Percentiles rank a stretch among this genome's conserved stretches.
Conservation (phyloP, 495 filamentous ascomycete species). For the Penicillium paradoxum region DNA sequence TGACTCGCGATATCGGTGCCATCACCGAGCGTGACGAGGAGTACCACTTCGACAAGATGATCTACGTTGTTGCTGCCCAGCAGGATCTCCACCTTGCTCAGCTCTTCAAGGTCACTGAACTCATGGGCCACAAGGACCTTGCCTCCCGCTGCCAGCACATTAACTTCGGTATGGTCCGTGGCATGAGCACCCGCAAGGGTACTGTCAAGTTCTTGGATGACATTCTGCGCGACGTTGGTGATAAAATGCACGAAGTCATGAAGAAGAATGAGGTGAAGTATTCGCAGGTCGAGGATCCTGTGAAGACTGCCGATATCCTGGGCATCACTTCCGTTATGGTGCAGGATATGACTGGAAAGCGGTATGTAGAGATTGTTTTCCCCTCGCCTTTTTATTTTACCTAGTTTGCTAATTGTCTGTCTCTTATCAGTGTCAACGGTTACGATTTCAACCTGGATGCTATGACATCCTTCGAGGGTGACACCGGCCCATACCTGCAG, state of each 20-base stretch:
- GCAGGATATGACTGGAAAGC: constrained; percentile 66
- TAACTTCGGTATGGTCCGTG: constrained; percentile 68
- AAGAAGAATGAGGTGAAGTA: constrained; percentile 60
- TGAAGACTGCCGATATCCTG: constrained; percentile 48
- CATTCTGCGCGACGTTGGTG: constrained; percentile 57
- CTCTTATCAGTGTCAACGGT: constrained; percentile 51
- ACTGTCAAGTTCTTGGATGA: constrained; percentile 68
- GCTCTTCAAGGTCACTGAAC: constrained; percentile 65
- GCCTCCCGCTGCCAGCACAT: constrained; percentile 61
- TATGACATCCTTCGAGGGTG: constrained; percentile 67
- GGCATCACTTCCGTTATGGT: constrained; percentile 69
- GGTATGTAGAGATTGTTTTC: constrained; percentile 37
- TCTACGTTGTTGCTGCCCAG: constrained; percentile 67
- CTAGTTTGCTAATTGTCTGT: constrained; percentile 12
- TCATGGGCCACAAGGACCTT: constrained; percentile 61
- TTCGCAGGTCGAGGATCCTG: constrained; percentile 58
- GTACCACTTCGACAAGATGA: constrained; percentile 69
- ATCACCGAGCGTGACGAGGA: constrained; percentile 57
- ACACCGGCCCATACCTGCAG: constrained; percentile 67
- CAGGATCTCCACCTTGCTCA: constrained; percentile 70
- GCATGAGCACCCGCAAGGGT: constrained; percentile 65
- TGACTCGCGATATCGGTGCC: constrained; percentile 69
- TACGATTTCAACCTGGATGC: constrained; percentile 64
- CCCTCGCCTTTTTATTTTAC: background rate
- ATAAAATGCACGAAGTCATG: constrained; percentile 72